Evolutionary conservation across 169 alveolate species (phyloP).

Genomic region (Eimeria praecox): DNA sequence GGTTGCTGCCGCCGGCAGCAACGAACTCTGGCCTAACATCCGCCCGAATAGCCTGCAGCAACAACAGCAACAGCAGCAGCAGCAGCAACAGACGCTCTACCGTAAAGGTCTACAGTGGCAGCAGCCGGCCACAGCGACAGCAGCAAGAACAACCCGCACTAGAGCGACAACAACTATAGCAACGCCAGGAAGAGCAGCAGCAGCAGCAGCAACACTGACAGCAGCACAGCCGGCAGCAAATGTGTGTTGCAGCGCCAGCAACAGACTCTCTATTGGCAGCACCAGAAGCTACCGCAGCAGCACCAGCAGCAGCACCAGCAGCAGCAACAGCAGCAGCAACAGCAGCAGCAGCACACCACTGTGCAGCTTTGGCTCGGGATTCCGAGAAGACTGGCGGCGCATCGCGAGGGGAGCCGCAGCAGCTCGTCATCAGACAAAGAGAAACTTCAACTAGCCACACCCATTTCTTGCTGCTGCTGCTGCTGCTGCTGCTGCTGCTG

Average conservation of each 20-base stretch:
- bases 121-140: neutral
- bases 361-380: slow-evolving; percentile 41
- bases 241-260: neutral
- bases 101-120: neutral
- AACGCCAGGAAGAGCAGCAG: neutral
- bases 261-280: no score
- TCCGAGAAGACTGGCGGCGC: slow-evolving; percentile 18
- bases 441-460: slow-evolving; percentile 4
- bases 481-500: neutral
- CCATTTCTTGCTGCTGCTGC: slow-evolving; percentile 22
- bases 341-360: neutral
- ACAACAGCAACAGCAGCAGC: neutral
- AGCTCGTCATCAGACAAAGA: neutral
- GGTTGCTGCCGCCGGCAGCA: slow-evolving; percentile 18
- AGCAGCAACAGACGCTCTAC: neutral
- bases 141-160: neutral
- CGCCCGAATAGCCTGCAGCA: slow-evolving; percentile 64
- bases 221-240: neutral
- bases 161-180: no score
- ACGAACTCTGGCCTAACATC: slow-evolving; percentile 16
- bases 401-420: slow-evolving; percentile 1
- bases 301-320: neutral
- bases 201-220: neutral
- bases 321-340: neutral
- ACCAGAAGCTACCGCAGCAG: neutral